Base-by-base conservation (phyloP, 306 rosid species). In the Inga oerstediana region DNA sequence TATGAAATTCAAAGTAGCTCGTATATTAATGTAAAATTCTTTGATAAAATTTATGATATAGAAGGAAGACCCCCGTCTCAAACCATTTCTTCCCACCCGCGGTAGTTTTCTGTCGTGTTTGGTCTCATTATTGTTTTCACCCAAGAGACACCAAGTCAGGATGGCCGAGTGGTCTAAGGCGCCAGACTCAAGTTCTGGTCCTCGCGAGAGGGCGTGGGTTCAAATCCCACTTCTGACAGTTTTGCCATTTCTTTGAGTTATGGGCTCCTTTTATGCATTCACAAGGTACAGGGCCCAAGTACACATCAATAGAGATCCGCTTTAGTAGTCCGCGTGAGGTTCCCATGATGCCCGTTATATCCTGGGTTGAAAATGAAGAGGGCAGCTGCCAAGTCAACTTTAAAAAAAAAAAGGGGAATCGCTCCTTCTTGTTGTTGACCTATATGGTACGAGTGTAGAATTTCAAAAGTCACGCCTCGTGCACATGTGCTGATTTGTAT, bases 121-220 rank as follows among this genome's bases (percentile, higher is more conserved):
- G 51, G 4, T 11, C 15, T 11, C 6, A 39, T 39, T 39, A 5
- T 5, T 39, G 8, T 39, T 39, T 39, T 6, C 4, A 4, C 0
- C 5, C 8, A 0, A 6, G 0, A 6, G 1, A 37, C 0, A 6
- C 1, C 43, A 8, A 8, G 27, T 58, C 79, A 78, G 83, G 86
- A 83, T 72, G 83, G 86, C 83, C 86, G 83, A 83, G 86, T 83
- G 86, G 86, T 78, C 80, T 48, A 78, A 83, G 86, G 83, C 83
- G 86, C 86, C 79, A 83, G 86, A 83, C 83, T 85, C 84, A 80
- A 76, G 87, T 80, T 80, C 84, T 84, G 87, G 87, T 84, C 81
- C 69, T 84, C 84, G 78, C 11, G 39, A 76, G 88, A 80, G 85
- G 84, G 85, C 85, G 85, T 85, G 85, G 88, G 88, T 85, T 80